phyloP scores from a whole-genome alignment of 345 rosid genomes.

The Durio zibethinus region DNA sequence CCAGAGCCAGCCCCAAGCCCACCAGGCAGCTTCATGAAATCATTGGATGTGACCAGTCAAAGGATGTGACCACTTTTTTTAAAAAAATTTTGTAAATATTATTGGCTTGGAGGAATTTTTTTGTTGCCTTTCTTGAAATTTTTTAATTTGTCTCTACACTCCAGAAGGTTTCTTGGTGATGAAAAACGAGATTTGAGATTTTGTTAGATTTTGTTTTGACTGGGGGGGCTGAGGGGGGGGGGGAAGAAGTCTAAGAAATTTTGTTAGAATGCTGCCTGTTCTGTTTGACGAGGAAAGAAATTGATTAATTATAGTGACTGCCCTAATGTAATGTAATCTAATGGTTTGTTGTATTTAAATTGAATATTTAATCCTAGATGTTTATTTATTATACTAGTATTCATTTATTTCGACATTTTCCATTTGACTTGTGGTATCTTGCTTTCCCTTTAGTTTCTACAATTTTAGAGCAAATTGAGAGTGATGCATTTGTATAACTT shows the following conservation, averaged over 20 bases:
- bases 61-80: not conserved
- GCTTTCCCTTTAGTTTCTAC: not conserved
- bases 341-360: not conserved
- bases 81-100: constrained; percentile 12
- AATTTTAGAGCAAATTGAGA: no score
- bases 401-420: not conserved
- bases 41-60: not conserved
- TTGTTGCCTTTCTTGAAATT: not conserved
- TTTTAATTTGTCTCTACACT: not conserved
- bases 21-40: constrained; percentile 31
- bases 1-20: constrained; percentile 26
- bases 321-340: not conserved
- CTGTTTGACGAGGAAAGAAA: not conserved
- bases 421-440: not conserved
- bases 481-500: no score
- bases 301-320: not conserved
- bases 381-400: not conserved
- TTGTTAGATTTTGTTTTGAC: constrained; percentile 17
- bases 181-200: not conserved
- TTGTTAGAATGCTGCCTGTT: not conserved
- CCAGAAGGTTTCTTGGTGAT: constrained; percentile 5
- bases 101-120: constrained; percentile 14
- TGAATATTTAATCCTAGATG: not conserved
- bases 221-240: not conserved
- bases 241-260: constrained; percentile 7